Evolutionary conservation across 768 basidiomycete genomes (phyloP).

Genomic region (Amanita thiersii): DNA sequence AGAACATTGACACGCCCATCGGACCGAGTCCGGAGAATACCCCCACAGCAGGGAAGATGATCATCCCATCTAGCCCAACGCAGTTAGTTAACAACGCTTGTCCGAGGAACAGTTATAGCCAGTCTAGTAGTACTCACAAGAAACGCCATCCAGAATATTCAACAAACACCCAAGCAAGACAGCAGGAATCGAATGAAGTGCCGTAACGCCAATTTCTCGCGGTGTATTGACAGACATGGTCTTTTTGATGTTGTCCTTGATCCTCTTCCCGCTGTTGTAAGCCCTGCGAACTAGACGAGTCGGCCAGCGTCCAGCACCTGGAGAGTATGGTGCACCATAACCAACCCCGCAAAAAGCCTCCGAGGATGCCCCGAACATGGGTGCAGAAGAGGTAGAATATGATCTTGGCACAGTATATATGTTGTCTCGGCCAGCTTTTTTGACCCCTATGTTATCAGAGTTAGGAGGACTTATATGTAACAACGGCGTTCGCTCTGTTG

Average conservation of each 20-base stretch:
- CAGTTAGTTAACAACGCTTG: background rate
- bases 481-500: conserved; percentile 3
- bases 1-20: conserved; percentile 94
- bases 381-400: background rate
- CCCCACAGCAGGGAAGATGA: conserved; percentile 82
- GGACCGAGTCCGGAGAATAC: conserved; percentile 77
- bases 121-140: conserved; percentile 55
- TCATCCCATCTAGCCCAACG: conserved; percentile 75
- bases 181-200: conserved; percentile 58
- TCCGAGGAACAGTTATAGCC: background rate
- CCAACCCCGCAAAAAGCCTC: no score
- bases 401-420: background rate
- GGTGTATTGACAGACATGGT: background rate
- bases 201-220: conserved; percentile 19
- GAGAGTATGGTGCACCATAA: background rate
- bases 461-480: background rate
- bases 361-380: no score
- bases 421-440: background rate
- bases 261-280: background rate
- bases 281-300: conserved; percentile 9
- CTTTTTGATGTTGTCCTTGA: conserved; percentile 1
- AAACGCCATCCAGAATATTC: conserved; percentile 91
- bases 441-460: background rate
- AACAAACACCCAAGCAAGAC: conserved; percentile 78
- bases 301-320: conserved; percentile 1